These are phyloP conservation scores for Triticum turgidum DNA, from an alignment of 176 grass and related monocot genomes.

Conservation along the genomic window DNA sequence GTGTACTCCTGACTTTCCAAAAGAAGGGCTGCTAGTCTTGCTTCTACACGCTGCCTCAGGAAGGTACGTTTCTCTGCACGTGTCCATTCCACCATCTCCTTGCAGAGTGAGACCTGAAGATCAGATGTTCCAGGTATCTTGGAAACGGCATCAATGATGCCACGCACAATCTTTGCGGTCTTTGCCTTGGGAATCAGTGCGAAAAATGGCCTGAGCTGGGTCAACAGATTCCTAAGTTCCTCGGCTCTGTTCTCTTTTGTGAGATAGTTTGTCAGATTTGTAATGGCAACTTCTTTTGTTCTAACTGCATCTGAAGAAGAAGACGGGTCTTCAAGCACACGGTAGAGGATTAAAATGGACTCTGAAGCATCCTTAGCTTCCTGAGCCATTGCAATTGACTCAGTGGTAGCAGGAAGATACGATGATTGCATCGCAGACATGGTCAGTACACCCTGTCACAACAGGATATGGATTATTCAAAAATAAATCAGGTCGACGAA, in stretches of 20 bases:
- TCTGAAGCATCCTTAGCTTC: constrained; percentile 60
- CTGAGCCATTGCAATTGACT: constrained; percentile 60
- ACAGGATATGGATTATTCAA: neutral
- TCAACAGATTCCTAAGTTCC: constrained; percentile 71
- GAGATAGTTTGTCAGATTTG: constrained; percentile 68
- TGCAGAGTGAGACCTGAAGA: constrained; percentile 79
- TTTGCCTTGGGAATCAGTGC: constrained; percentile 85
- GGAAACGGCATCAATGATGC: constrained; percentile 70
- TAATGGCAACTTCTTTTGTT: constrained; percentile 74
- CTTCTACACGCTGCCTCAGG: constrained; percentile 81
- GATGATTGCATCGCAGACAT: constrained; percentile 38
- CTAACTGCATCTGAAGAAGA: constrained; percentile 63
- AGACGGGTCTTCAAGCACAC: constrained; percentile 57
- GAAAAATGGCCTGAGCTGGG: constrained; percentile 76
- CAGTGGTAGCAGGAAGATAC: constrained; percentile 61
- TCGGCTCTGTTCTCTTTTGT: constrained; percentile 75
- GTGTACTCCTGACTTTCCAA: constrained; percentile 80
- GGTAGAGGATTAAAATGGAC: constrained; percentile 80
- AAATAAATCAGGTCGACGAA: neutral
- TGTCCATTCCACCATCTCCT: constrained; percentile 89
- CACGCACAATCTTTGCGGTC: constrained; percentile 82
- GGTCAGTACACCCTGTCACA: neutral
- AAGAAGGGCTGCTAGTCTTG: constrained; percentile 68
- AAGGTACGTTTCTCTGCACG: constrained; percentile 80
- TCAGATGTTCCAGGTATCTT: constrained; percentile 84